Evolutionary conservation across 495 filamentous ascomycete species (phyloP).

Genomic region (Lasiosphaeriaceae sp.): DNA sequence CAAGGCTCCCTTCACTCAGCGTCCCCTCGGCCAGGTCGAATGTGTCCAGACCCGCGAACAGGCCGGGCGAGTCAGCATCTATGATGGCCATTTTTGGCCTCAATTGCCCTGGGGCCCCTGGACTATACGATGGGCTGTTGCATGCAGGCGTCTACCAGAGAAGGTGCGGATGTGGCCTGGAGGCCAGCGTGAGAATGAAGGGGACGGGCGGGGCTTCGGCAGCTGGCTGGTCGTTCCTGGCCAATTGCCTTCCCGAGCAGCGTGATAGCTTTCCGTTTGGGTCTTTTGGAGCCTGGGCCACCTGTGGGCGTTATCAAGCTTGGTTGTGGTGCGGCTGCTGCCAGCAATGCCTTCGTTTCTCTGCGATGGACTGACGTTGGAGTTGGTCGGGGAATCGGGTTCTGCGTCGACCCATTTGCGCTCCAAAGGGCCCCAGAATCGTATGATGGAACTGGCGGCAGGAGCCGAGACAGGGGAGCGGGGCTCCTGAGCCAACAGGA

Average conservation of each 20-base stretch:
- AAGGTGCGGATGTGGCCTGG: not conserved
- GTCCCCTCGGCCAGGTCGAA: constrained; percentile 15
- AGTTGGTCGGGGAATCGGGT: constrained; percentile 15
- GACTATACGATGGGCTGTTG: constrained; percentile 23
- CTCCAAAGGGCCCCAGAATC: constrained; percentile 26
- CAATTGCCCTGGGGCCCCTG: constrained; percentile 2
- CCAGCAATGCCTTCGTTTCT: not conserved
- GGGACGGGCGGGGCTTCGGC: not conserved
- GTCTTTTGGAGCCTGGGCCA: not conserved
- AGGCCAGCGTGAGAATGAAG: not conserved
- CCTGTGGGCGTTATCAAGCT: not conserved
- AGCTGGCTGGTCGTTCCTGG: not conserved
- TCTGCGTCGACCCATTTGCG: constrained; percentile 28
- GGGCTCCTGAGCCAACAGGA: not conserved
- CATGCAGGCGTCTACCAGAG: constrained; percentile 16
- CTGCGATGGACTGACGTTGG: constrained; percentile 12
- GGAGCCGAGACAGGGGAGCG: constrained; percentile 10
- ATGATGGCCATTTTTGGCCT: constrained; percentile 22
- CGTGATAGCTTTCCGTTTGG: not conserved
- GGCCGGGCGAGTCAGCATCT: constrained; percentile 22
- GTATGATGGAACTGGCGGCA: constrained; percentile 23
- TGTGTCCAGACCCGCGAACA: constrained; percentile 23
- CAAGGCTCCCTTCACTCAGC: constrained; percentile 12
- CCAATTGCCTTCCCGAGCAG: not conserved
- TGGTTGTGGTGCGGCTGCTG: not conserved